Conservation (phyloP, 176 grass and related monocot genomes). For the Pharus latifolius region DNA sequence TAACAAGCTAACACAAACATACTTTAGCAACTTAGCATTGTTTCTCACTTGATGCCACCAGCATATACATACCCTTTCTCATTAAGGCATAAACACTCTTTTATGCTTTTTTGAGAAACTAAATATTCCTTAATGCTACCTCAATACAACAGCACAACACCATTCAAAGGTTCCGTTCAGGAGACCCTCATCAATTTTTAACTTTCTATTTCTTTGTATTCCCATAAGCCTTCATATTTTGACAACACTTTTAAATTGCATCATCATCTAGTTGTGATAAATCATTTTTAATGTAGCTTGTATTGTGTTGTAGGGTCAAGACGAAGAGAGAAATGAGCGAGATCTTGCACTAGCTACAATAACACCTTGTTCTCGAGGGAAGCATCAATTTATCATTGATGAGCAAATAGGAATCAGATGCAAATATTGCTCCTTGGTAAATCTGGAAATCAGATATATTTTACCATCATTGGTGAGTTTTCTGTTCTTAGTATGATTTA, state of each 20-base stretch:
- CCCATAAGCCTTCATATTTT: neutral
- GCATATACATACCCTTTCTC: neutral
- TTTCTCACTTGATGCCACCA: neutral
- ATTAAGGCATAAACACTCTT: neutral
- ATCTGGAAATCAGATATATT: constrained; percentile 52
- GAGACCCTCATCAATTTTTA: neutral
- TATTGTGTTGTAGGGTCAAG: constrained; percentile 37
- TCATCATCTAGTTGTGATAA: constrained; percentile 3
- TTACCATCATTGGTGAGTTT: constrained; percentile 44
- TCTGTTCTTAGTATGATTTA: neutral
- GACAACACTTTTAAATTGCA: neutral
- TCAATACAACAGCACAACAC: neutral
- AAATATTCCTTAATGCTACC: neutral
- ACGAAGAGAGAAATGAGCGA: neutral
- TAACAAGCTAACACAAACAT: neutral
- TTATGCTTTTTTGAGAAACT: neutral
- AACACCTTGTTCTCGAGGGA: constrained; percentile 42
- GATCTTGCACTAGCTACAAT: constrained; percentile 4
- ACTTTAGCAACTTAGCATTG: neutral
- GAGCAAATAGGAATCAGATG: constrained; percentile 62
- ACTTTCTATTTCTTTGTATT: neutral
- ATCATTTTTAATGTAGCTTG: neutral
- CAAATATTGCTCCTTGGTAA: constrained; percentile 52
- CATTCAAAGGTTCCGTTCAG: neutral
- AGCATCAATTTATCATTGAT: constrained; percentile 56